Percentiles rank a stretch among this genome's conserved stretches.
Evolutionary conservation across 164 flowering plant genomes (phyloP).

Genomic region (Magnolia kwangsiensis): DNA sequence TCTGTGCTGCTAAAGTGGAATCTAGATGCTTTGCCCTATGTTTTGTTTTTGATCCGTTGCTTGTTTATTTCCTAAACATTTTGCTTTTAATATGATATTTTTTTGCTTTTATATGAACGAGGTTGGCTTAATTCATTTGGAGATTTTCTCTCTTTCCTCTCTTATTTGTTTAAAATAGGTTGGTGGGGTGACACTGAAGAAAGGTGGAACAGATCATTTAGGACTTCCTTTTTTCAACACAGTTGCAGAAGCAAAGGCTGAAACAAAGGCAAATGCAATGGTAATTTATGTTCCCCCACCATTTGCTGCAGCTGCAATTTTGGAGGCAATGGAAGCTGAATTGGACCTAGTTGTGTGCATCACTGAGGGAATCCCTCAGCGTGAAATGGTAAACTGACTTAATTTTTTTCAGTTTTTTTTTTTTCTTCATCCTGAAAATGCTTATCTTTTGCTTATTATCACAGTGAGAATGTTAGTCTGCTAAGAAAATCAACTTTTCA

Average conservation of each 20-base stretch:
- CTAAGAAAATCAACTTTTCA: background rate
- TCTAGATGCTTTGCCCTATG: too few relatives aligned
- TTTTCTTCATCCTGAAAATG: background rate
- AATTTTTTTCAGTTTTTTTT: background rate
- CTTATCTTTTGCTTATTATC: too few relatives aligned
- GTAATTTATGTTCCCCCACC: conserved; percentile 98
- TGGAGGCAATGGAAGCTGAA: conserved; percentile 97
- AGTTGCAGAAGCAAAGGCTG: conserved; percentile 97
- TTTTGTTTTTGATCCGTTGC: background rate
- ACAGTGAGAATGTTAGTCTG: too few relatives aligned
- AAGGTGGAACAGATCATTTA: conserved; percentile 88
- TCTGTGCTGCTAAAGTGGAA: too few relatives aligned
- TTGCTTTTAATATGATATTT: background rate
- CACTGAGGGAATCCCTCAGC: conserved; percentile 97
- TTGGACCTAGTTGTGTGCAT: conserved; percentile 94
- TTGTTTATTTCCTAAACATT: background rate
- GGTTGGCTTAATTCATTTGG: background rate
- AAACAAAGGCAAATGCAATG: conserved; percentile 95
- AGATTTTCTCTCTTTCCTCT: background rate
- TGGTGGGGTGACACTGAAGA: conserved; percentile 97
- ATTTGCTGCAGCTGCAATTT: conserved; percentile 93
- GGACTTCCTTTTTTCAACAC: conserved; percentile 95
- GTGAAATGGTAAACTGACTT: conserved; percentile 73
- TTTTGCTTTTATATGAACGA: background rate
- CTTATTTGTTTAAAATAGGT: conserved; percentile 43